These are phyloP conservation scores for Cucurbita argyrosperma DNA, from an alignment of 306 rosid genomes.

Conservation along the genomic window DNA sequence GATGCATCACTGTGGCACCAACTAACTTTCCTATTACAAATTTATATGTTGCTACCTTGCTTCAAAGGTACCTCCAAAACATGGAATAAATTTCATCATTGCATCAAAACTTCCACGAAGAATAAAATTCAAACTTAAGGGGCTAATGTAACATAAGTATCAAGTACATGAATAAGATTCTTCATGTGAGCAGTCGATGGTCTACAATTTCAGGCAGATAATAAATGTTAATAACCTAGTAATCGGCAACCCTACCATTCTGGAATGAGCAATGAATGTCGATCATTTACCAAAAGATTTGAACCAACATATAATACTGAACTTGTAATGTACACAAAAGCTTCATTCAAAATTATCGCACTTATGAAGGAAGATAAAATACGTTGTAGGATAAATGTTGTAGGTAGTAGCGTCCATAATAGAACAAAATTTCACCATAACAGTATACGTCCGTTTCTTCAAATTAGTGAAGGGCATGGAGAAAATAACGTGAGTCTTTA, in stretches of 20 bases:
- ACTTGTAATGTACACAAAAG: neutral
- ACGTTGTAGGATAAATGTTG: neutral
- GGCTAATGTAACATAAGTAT: neutral
- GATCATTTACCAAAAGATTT: neutral
- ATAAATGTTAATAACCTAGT: neutral
- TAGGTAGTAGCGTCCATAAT: neutral
- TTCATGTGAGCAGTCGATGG: neutral
- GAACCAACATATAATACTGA: neutral
- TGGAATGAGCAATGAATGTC: neutral
- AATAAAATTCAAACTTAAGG: neutral
- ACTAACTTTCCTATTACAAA: neutral
- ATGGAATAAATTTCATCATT: neutral
- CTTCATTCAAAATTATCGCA: neutral
- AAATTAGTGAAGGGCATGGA: neutral
- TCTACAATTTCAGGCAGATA: neutral
- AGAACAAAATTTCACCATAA: neutral
- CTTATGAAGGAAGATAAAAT: neutral
- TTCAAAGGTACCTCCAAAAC: neutral
- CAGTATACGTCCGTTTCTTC: neutral
- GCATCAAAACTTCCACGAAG: neutral
- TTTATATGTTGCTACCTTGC: neutral
- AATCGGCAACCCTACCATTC: neutral
- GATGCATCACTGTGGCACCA: neutral
- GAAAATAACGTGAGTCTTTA: neutral
- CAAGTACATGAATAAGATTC: slow-evolving; percentile 1